Percentiles rank a stretch among this genome's conserved stretches.
These are phyloP conservation scores for Pseudomonodictys pantanalensis DNA, from an alignment of 495 filamentous ascomycete genomes.

Conservation along the genomic window DNA sequence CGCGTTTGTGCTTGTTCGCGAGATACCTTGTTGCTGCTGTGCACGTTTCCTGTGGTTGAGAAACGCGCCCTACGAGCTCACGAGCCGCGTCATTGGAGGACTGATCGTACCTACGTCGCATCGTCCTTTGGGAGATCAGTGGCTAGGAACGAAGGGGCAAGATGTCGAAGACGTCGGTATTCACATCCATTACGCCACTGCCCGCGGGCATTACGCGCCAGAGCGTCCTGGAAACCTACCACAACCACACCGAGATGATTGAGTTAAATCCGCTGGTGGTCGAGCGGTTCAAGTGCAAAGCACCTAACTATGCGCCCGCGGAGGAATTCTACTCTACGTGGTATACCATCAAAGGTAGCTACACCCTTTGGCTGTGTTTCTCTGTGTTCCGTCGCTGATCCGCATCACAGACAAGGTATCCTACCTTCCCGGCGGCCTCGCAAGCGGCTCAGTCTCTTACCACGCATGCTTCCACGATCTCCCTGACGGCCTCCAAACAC, in stretches of 20 bases:
- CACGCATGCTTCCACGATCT: conserved; percentile 72
- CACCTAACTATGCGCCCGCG: conserved; percentile 57
- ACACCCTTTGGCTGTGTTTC: conserved; percentile 20
- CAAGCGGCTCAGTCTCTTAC: conserved; percentile 67
- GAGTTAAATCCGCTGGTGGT: conserved; percentile 77
- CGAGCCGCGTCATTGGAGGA: not conserved
- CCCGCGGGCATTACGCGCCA: conserved; percentile 63
- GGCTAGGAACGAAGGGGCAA: not conserved
- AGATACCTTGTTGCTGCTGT: not conserved
- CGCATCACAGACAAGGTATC: conserved; percentile 58
- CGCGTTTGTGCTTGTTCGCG: not conserved
- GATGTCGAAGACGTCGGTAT: conserved; percentile 54
- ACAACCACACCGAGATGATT: conserved; percentile 74
- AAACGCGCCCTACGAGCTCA: not conserved
- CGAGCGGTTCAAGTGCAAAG: conserved; percentile 59
- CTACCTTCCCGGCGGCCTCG: conserved; percentile 65
- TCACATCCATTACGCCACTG: conserved; percentile 70
- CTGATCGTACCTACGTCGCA: not conserved
- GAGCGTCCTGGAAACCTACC: conserved; percentile 65
- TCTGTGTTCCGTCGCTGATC: not conserved
- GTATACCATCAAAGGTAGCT: conserved; percentile 57
- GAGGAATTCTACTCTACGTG: conserved; percentile 69
- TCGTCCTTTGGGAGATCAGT: not conserved
- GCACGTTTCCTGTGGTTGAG: not conserved
- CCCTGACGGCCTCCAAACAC: conserved; percentile 66